A percentile compares a stretch with the other conserved stretches of the same genome.
phyloP scores from a whole-genome alignment of 257 asterid species.

The Petunia axillaris region DNA sequence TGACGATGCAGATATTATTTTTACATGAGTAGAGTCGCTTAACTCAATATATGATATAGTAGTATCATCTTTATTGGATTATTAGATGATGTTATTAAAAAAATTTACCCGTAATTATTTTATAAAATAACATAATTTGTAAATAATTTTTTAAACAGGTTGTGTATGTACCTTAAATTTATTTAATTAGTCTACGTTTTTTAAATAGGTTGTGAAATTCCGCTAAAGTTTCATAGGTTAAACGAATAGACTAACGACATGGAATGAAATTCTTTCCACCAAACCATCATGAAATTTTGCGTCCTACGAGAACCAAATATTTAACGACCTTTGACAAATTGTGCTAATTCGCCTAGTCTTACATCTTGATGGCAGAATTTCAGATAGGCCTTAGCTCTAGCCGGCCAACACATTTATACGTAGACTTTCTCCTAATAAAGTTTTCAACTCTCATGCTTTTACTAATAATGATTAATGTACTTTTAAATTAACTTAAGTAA shows the following conservation, averaged over 20 bases:
- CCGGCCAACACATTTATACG: neutral
- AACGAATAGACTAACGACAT: neutral
- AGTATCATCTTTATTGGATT: too few species aligned
- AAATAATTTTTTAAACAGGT: too few species aligned
- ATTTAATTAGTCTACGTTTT: too few species aligned
- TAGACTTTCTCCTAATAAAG: slow-evolving; percentile 1
- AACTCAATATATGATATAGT: too few species aligned
- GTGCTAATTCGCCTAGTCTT: neutral
- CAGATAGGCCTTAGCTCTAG: too few species aligned
- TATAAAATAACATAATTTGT: too few species aligned
- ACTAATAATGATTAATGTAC: neutral
- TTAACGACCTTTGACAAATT: slow-evolving; percentile 33
- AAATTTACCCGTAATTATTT: too few species aligned
- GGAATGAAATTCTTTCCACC: slow-evolving; percentile 27
- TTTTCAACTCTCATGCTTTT: slow-evolving; percentile 8
- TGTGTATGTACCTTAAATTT: too few species aligned
- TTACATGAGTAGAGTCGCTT: too few species aligned
- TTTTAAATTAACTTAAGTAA: neutral
- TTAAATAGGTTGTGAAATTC: neutral
- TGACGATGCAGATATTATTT: too few species aligned
- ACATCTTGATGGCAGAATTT: neutral
- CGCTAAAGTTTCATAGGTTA: neutral
- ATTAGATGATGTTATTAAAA: too few species aligned
- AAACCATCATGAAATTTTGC: slow-evolving; percentile 30
- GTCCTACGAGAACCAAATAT: slow-evolving; percentile 11